Conservation (phyloP, 2,329 filamentous ascomycete species). For the Verticillium zaregamsianum region DNA sequence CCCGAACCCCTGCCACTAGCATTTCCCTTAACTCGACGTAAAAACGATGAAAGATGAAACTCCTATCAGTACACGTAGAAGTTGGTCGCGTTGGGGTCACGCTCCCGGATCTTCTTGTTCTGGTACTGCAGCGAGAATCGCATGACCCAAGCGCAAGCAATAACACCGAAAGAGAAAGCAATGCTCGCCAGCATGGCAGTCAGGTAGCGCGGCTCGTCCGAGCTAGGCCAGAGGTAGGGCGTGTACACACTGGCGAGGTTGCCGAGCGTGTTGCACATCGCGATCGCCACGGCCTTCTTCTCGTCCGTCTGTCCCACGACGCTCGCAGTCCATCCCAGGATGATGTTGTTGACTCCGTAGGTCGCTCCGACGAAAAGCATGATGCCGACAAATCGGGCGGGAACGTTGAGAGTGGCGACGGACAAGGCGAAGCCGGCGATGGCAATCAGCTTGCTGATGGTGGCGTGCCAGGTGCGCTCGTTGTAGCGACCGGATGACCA, state of each 20-base stretch:
- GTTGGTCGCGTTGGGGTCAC: conserved; percentile 17
- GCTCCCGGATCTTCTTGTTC: conserved; percentile 26
- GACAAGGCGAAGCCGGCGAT: conserved; percentile 21
- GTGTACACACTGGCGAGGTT: conserved; percentile 14
- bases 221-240: conserved; percentile 13
- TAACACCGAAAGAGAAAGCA: conserved; percentile 26
- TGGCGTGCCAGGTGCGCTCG: conserved; percentile 45
- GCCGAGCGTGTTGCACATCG: conserved; percentile 16
- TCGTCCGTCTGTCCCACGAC: conserved; percentile 40
- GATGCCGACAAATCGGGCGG: conserved; percentile 19
- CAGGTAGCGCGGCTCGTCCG: conserved; percentile 11
- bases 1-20: no score
- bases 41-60: no score
- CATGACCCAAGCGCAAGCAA: conserved; percentile 31
- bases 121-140: conserved; percentile 25
- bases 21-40: no score
- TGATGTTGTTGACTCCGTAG: conserved; percentile 37
- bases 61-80: conserved; percentile 22
- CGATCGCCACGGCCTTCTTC: conserved; percentile 40
- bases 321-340: conserved; percentile 36
- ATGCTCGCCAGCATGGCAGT: conserved; percentile 17
- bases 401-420: conserved; percentile 18
- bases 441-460: conserved; percentile 34
- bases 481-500: conserved; percentile 41
- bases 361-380: conserved; percentile 33